Base-by-base conservation (phyloP, 1,284 basidiomycete species). In the Cutaneotrichosporon spelunceum region DNA sequence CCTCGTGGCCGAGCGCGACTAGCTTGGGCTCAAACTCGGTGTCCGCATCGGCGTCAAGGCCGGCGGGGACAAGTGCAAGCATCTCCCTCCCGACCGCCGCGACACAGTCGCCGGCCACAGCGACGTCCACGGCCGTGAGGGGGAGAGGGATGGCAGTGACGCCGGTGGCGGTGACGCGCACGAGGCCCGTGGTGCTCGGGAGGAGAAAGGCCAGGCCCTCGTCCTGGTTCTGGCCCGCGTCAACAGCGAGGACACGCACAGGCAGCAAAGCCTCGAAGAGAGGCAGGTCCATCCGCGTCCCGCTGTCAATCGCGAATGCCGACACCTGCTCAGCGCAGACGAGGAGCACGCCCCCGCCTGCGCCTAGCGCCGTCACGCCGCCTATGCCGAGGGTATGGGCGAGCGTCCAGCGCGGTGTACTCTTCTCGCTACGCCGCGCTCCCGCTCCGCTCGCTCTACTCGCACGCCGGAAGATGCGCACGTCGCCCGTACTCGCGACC, bases 101-200 rank as follows among this genome's bases (percentile, higher is more conserved):
- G 0, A 60, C 66, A 13, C 63, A 53, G 1, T 44, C 54, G 19
- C 44, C 55, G 6, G 57, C 53, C 5, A 52, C 52, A 2, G 23
- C 45, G 60, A 50, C 21, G 64, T 56, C 26, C n/a, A n/a, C n/a
- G n/a, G n/a, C n/a, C n/a, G n/a, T n/a, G n/a, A n/a, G n/a, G n/a
- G n/a, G n/a, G n/a, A n/a, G n/a, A n/a, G n/a, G n/a, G n/a, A n/a
- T n/a, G n/a, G n/a, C n/a, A n/a, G n/a, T n/a, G n/a, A n/a, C n/a
- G n/a, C n/a, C n/a, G n/a, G n/a, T n/a, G n/a, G n/a, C n/a, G n/a
- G n/a, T n/a, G n/a, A n/a, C n/a, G n/a, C n/a, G n/a, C n/a, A n/a
- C n/a, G n/a, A n/a, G n/a, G n/a, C n/a, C n/a, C 60, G 62, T 24
- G 61, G 66, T 33, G 64, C 36, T 7, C 55, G 62, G 9, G 1